These are phyloP conservation scores for Fusarium anguioides DNA, from an alignment of 2,329 filamentous ascomycete species.

Conservation along the genomic window DNA sequence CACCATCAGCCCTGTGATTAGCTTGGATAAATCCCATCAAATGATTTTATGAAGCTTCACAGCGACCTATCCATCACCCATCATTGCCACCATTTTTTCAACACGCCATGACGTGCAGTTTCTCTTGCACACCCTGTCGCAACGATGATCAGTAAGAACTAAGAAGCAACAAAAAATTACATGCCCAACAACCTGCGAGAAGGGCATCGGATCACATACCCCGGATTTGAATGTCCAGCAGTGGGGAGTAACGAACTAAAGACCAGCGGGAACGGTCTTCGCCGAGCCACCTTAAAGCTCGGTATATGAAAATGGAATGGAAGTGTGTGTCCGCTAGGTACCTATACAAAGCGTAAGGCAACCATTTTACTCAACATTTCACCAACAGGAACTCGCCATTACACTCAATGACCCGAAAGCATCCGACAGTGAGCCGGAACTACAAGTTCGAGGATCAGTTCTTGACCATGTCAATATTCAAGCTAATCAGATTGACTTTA, in stretches of 20 bases:
- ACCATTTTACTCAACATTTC: background rate
- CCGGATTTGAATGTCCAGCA: background rate
- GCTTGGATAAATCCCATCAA: background rate
- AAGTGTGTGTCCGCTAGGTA: slow-evolving; percentile 3
- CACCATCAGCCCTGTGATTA: background rate
- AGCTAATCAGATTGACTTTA: background rate
- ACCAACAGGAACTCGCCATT: background rate
- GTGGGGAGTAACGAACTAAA: background rate
- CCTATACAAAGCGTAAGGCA: background rate
- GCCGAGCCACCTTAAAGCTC: background rate
- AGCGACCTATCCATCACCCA: background rate
- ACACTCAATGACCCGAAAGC: background rate
- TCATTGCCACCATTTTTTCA: background rate
- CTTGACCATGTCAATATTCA: background rate
- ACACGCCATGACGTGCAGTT: background rate
- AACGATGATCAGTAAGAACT: background rate
- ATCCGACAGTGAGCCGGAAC: background rate
- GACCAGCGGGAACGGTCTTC: background rate
- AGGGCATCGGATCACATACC: background rate
- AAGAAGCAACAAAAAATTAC: background rate
- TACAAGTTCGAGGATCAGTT: background rate
- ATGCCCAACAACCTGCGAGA: background rate
- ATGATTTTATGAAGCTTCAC: background rate
- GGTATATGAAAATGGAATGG: background rate
- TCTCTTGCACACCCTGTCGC: background rate